These are phyloP conservation scores for Phytophthora nicotianae DNA, from an alignment of 352 stramenopile genomes.

Conservation along the genomic window DNA sequence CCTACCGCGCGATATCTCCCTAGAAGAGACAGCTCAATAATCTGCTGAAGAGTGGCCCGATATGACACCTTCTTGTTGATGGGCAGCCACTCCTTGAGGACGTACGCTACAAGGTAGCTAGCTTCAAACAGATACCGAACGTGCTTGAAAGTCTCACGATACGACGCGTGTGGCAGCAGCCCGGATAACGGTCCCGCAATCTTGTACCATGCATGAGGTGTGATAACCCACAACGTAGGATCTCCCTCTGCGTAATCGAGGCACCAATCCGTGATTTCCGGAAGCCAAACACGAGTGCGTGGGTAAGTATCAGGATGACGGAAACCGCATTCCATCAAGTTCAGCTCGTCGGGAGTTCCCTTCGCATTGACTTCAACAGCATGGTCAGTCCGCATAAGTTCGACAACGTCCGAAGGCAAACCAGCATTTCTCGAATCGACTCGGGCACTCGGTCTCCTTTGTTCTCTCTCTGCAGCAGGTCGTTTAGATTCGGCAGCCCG, in stretches of 20 bases:
- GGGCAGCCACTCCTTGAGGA: slow-evolving; percentile 85
- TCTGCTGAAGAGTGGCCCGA: slow-evolving; percentile 81
- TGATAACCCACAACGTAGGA: slow-evolving; percentile 86
- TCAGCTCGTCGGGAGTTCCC: slow-evolving; percentile 69
- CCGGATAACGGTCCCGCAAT: slow-evolving; percentile 80
- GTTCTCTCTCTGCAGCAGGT: slow-evolving; percentile 18
- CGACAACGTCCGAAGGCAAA: slow-evolving; percentile 58
- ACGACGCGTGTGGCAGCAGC: slow-evolving; percentile 71
- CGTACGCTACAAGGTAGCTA: slow-evolving; percentile 84
- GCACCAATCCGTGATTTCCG: slow-evolving; percentile 88
- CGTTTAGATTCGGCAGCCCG: slow-evolving; percentile 9
- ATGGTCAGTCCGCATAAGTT: slow-evolving; percentile 81
- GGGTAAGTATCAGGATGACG: slow-evolving; percentile 70
- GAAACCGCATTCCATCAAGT: slow-evolving; percentile 82
- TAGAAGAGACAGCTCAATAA: slow-evolving; percentile 75
- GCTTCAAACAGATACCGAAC: slow-evolving; percentile 81
- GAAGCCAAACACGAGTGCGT: slow-evolving; percentile 74
- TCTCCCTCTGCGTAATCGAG: slow-evolving; percentile 88
- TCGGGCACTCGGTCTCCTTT: slow-evolving; percentile 32
- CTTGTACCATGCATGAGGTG: slow-evolving; percentile 85
- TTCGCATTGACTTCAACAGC: slow-evolving; percentile 47
- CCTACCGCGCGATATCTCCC: slow-evolving; percentile 79
- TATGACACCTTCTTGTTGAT: slow-evolving; percentile 90
- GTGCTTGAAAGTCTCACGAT: slow-evolving; percentile 77
- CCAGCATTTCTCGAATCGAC: slow-evolving; percentile 39